These are phyloP conservation scores for Backusella westeae DNA, from an alignment of 192 early-diverging fungal genomes.

Conservation along the genomic window DNA sequence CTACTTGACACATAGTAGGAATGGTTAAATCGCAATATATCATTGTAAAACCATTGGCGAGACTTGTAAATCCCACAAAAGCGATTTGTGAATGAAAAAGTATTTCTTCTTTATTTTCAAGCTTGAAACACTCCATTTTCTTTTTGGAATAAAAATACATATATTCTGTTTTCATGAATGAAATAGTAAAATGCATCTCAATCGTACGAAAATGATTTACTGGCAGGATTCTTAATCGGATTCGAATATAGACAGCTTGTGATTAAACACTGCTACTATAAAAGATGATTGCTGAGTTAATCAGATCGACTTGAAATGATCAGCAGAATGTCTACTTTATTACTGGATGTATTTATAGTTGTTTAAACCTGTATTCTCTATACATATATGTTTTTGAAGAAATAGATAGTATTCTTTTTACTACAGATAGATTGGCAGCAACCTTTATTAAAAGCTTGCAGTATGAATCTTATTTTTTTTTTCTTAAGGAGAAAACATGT, in stretches of 20 bases:
- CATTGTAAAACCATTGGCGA: too few species aligned
- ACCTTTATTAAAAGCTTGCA: background rate
- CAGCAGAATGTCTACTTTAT: background rate
- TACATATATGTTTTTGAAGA: too few species aligned
- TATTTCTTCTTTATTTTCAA: background rate
- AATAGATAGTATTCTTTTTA: background rate
- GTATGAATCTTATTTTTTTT: background rate
- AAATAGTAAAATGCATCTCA: too few species aligned
- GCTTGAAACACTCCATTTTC: background rate
- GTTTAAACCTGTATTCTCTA: background rate
- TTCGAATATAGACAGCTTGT: background rate
- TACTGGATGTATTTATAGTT: background rate
- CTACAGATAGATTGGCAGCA: background rate
- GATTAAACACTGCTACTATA: background rate
- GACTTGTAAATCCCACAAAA: too few species aligned
- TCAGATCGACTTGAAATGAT: background rate
- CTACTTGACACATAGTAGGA: too few species aligned
- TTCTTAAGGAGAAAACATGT: background rate
- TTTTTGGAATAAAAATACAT: background rate
- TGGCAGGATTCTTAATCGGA: background rate
- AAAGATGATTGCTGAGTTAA: background rate
- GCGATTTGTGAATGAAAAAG: background rate
- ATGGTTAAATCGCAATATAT: too few species aligned
- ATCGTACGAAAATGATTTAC: background rate
- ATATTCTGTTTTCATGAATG: too few species aligned